Conservation (phyloP, 2,329 filamentous ascomycete genomes). For the Moelleriella libera region DNA sequence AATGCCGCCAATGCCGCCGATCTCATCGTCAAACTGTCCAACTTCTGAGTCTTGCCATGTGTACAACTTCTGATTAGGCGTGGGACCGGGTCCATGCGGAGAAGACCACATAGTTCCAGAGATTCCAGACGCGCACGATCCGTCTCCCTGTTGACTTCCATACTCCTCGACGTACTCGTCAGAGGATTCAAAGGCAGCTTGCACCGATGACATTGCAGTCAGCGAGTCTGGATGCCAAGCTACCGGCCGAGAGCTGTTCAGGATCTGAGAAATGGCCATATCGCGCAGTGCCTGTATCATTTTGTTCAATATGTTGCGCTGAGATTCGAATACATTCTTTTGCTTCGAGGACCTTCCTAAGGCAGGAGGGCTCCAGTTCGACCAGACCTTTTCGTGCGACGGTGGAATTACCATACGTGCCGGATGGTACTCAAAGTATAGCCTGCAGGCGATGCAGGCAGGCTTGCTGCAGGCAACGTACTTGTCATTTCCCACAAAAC, state of each 20-base stretch:
- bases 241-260: constrained; percentile 1
- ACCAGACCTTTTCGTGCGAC: constrained; percentile 3
- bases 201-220: not conserved
- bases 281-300: constrained; percentile 1
- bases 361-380: constrained; percentile 3
- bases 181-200: not conserved
- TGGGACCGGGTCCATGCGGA: too few relatives aligned
- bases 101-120: too few relatives aligned
- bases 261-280: constrained; percentile 1
- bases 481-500: constrained; percentile 21
- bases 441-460: constrained; percentile 30
- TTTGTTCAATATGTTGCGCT: constrained; percentile 3
- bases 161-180: not conserved
- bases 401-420: constrained; percentile 2
- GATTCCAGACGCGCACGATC: too few relatives aligned
- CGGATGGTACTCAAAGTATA: constrained; percentile 24
- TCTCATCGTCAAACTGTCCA: too few relatives aligned
- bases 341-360: not conserved
- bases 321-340: not conserved
- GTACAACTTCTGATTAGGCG: too few relatives aligned
- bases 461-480: constrained; percentile 35
- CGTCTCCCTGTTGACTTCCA: too few relatives aligned
- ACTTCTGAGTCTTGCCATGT: too few relatives aligned
- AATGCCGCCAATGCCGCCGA: too few relatives aligned
- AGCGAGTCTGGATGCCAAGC: constrained; percentile 2